phyloP scores from a whole-genome alignment of 2,329 filamentous ascomycete genomes.

The Colletotrichum viniferum region DNA sequence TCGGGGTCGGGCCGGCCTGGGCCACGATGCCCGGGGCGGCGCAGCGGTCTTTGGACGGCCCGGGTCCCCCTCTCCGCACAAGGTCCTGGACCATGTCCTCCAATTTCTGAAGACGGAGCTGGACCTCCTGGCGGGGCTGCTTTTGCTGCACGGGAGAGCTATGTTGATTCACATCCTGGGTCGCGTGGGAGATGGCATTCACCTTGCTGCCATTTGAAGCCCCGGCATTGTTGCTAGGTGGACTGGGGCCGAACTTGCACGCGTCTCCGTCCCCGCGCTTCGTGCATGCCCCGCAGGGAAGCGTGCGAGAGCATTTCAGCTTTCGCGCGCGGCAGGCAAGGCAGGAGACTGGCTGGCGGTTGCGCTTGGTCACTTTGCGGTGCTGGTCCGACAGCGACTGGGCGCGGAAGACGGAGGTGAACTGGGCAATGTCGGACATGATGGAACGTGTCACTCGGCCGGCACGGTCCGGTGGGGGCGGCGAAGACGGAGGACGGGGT shows the following conservation, averaged over 20 bases:
- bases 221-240: background rate
- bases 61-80: constrained; percentile 17
- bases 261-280: constrained; percentile 37
- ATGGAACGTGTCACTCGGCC: background rate
- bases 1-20: background rate
- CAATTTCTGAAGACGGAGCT: constrained; percentile 41
- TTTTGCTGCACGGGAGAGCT: background rate
- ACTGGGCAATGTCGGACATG: constrained; percentile 20
- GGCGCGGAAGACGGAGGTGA: constrained; percentile 42
- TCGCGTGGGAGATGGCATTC: background rate
- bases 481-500: background rate
- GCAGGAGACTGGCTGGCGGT: constrained; percentile 46
- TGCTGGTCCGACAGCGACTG: constrained; percentile 30
- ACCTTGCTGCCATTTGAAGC: background rate
- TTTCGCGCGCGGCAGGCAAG: constrained; percentile 46
- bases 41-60: background rate
- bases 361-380: constrained; percentile 38
- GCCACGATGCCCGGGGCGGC: background rate
- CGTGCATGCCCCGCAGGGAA: constrained; percentile 43
- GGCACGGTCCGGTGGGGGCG: background rate
- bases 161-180: background rate
- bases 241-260: constrained; percentile 36
- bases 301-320: constrained; percentile 45
- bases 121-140: constrained; percentile 37
- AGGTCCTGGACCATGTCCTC: constrained; percentile 45